Evolutionary conservation across 2,329 filamentous ascomycete genomes (phyloP).

Genomic region (Sphaerulina musiva): DNA sequence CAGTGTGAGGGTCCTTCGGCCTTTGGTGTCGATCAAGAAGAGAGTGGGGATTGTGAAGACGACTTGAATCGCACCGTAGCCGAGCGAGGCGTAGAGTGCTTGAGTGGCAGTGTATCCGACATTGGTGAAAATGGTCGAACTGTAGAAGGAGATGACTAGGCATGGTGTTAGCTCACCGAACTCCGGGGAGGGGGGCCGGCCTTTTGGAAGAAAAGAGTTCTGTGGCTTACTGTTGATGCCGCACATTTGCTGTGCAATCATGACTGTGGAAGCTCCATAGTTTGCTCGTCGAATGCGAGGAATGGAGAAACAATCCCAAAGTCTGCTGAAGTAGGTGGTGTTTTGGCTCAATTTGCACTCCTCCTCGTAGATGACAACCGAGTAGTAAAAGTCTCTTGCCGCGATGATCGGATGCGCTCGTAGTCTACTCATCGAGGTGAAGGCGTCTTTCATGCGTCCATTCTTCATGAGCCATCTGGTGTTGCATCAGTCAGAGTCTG

Average conservation of each 20-base stretch:
- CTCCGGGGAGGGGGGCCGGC: background rate
- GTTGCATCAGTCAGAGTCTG: too few species aligned
- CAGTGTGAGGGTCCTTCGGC: slow-evolving; percentile 37
- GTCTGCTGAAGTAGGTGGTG: slow-evolving; percentile 38
- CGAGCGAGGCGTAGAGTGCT: slow-evolving; percentile 39
- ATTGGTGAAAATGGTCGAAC: slow-evolving; percentile 34
- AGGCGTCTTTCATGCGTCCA: slow-evolving; percentile 42
- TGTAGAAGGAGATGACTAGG: slow-evolving; percentile 37
- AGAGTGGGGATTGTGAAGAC: slow-evolving; percentile 42
- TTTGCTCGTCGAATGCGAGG: slow-evolving; percentile 43
- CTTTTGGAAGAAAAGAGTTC: too few species aligned
- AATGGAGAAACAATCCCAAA: slow-evolving; percentile 46
- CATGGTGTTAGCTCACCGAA: slow-evolving; percentile 1
- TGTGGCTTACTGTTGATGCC: slow-evolving; percentile 30
- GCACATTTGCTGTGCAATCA: slow-evolving; percentile 34
- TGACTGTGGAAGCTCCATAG: slow-evolving; percentile 33
- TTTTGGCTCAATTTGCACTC: slow-evolving; percentile 33
- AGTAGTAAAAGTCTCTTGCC: slow-evolving; percentile 51
- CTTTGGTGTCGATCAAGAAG: slow-evolving; percentile 43
- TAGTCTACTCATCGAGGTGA: slow-evolving; percentile 43
- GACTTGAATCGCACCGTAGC: slow-evolving; percentile 43
- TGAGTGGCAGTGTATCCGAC: slow-evolving; percentile 34
- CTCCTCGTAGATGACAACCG: slow-evolving; percentile 35
- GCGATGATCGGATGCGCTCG: slow-evolving; percentile 49
- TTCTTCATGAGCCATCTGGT: slow-evolving; percentile 45